These are phyloP conservation scores for Backusella sp. DNA, from an alignment of 192 early-diverging fungal species.

Conservation along the genomic window DNA sequence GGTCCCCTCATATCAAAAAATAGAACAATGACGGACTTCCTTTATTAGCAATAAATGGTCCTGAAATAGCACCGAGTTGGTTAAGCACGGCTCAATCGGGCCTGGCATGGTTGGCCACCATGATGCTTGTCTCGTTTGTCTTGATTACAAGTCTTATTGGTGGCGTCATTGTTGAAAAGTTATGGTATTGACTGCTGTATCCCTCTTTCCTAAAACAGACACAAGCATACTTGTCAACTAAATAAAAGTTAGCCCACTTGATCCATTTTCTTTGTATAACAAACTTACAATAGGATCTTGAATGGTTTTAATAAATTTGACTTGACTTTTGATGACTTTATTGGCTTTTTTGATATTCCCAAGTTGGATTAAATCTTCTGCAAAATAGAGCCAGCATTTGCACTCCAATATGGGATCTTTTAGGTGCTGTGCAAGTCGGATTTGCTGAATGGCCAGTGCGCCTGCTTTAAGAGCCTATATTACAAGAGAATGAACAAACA, in stretches of 20 bases:
- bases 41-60: background rate
- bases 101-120: background rate
- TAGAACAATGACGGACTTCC: background rate
- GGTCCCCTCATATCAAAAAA: background rate
- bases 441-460: constrained; percentile 36
- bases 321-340: constrained; percentile 28
- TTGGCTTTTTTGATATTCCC: constrained; percentile 26
- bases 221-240: constrained; percentile 7
- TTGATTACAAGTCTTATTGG: background rate
- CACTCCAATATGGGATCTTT: constrained; percentile 38
- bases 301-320: background rate
- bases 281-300: constrained; percentile 12
- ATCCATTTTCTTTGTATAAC: no score
- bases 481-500: background rate
- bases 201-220: background rate
- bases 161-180: background rate
- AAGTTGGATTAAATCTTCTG: constrained; percentile 40
- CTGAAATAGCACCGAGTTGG: background rate
- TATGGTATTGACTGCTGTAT: background rate
- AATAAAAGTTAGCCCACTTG: background rate
- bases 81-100: background rate
- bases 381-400: constrained; percentile 48
- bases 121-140: background rate
- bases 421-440: constrained; percentile 33
- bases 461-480: constrained; percentile 37